phyloP scores from a whole-genome alignment of 345 rosid genomes.

The Eucalyptus polyanthemos region DNA sequence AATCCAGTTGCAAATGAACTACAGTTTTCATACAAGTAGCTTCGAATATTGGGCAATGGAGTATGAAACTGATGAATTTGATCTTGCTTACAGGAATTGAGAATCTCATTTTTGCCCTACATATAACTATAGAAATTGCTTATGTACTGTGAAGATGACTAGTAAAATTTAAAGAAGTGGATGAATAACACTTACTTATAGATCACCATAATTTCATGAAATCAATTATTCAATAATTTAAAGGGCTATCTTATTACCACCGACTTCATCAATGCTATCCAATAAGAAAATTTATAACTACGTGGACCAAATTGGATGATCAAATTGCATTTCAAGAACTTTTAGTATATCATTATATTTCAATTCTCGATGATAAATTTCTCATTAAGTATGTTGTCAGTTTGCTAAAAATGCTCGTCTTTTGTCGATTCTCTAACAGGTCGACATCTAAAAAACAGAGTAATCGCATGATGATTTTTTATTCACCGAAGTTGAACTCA shows the following conservation, averaged over 20 bases:
- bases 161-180: background rate
- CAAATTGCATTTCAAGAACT: background rate
- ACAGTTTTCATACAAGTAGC: too few species aligned
- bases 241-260: background rate
- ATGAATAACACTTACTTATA: background rate
- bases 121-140: background rate
- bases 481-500: background rate
- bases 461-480: background rate
- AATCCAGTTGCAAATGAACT: too few species aligned
- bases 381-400: background rate
- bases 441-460: background rate
- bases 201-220: background rate
- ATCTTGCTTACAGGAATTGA: too few species aligned
- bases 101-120: too few species aligned
- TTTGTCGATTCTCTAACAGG: background rate
- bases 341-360: background rate
- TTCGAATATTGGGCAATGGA: too few species aligned
- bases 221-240: background rate
- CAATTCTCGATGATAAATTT: background rate
- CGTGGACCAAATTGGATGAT: background rate
- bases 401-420: background rate
- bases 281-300: background rate
- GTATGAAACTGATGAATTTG: too few species aligned
- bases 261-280: background rate
- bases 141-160: background rate